Evolutionary conservation across 2,329 filamentous ascomycete species (phyloP).

Genomic region (Graphiopsis chlorocephala): DNA sequence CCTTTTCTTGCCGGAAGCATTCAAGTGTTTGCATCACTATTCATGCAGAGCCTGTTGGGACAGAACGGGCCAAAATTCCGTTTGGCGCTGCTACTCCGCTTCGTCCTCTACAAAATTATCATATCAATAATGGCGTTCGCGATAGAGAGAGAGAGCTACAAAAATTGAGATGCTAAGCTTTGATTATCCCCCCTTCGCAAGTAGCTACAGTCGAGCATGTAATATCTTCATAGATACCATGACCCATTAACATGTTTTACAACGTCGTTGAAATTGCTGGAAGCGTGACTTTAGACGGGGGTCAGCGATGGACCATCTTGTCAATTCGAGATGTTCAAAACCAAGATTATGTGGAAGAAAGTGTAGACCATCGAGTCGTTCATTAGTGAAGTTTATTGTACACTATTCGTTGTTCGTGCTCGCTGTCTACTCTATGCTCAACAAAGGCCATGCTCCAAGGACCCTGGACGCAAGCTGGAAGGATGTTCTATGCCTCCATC

Average conservation of each 20-base stretch:
- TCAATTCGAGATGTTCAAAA: not conserved
- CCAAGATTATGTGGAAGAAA: no score
- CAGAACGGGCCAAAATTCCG: not conserved
- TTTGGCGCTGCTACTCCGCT: not conserved
- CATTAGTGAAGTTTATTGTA: not conserved
- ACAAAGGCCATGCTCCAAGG: not conserved
- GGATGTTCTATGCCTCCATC: not conserved
- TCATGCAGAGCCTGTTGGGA: not conserved
- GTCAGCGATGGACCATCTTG: not conserved
- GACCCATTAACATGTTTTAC: not conserved
- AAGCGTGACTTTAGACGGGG: no score
- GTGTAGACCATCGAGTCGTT: not conserved
- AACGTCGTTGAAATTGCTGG: not conserved
- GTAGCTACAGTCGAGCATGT: not conserved
- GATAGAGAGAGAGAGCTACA: not conserved
- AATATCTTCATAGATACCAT: not conserved
- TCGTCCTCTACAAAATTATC: not conserved
- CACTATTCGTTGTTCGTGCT: slow-evolving; percentile 4
- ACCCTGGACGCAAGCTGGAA: not conserved
- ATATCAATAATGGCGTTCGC: not conserved
- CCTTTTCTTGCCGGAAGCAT: not conserved
- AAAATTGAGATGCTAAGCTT: not conserved
- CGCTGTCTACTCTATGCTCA: slow-evolving; percentile 4
- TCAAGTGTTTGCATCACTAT: not conserved
- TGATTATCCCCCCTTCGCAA: not conserved